Conservation (phyloP, 495 filamentous ascomycete genomes). For the Aspergillus leporis region DNA sequence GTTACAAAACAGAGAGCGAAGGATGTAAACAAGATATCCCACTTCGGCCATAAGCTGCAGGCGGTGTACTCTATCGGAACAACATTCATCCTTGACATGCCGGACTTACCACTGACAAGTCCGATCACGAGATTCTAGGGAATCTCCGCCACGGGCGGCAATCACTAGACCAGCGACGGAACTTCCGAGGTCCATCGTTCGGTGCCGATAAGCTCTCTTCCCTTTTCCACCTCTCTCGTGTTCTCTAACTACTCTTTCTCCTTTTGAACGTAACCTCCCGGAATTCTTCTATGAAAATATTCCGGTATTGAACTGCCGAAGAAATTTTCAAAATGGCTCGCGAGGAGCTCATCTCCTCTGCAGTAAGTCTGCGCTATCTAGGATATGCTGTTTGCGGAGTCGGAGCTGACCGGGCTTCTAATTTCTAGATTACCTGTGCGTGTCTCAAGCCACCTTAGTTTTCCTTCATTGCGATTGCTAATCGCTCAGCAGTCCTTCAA, state of each 20-base stretch:
- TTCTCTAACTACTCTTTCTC: conserved; percentile 5
- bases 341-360: conserved; percentile 82
- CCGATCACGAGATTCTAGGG: conserved; percentile 45
- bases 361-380: conserved; percentile 52
- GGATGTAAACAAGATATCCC: conserved; percentile 35
- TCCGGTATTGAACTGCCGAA: conserved; percentile 3
- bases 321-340: conserved; percentile 62
- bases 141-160: conserved; percentile 25
- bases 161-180: conserved; percentile 9
- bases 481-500: conserved; percentile 69
- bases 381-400: conserved; percentile 14
- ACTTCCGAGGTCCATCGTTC: conserved; percentile 45
- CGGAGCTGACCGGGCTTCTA: conserved; percentile 23
- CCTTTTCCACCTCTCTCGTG: conserved; percentile 9
- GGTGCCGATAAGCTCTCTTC: conserved; percentile 17
- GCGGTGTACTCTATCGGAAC: conserved; percentile 34
- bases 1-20: conserved; percentile 10
- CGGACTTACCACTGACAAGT: background rate
- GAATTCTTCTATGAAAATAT: background rate
- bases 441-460: conserved; percentile 13
- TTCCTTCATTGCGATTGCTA: conserved; percentile 17
- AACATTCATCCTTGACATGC: conserved; percentile 3
- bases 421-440: conserved; percentile 43
- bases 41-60: conserved; percentile 27
- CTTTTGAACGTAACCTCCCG: conserved; percentile 8